Conservation (phyloP, 768 basidiomycete species). For the Suillus fuscotomentosus region DNA sequence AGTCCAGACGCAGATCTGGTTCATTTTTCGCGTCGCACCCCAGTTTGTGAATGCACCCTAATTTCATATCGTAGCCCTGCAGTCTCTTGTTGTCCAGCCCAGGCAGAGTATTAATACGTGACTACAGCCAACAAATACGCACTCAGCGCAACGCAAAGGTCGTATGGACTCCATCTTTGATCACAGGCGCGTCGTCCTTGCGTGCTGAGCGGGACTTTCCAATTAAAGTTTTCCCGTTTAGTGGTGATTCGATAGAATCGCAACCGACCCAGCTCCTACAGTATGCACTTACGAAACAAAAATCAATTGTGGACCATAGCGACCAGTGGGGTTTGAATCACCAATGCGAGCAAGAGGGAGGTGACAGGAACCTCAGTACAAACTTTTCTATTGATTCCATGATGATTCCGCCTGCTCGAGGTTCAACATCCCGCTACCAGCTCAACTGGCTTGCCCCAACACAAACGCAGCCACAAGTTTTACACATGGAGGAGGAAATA, state of each 20-base stretch:
- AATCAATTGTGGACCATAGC: slow-evolving; percentile 16
- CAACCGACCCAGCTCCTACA: slow-evolving; percentile 56
- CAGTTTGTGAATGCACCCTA: background rate
- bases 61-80: background rate
- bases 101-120: background rate
- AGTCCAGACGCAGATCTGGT: background rate
- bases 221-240: slow-evolving; percentile 21
- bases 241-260: slow-evolving; percentile 49
- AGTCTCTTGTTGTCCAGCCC: background rate
- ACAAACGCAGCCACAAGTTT: slow-evolving; percentile 37
- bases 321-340: slow-evolving; percentile 11
- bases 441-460: slow-evolving; percentile 56
- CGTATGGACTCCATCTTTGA: slow-evolving; percentile 35
- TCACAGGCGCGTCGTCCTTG: slow-evolving; percentile 35
- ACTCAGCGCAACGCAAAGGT: background rate
- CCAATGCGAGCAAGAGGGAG: slow-evolving; percentile 18
- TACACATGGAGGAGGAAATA: slow-evolving; percentile 20
- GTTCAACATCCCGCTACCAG: slow-evolving; percentile 48
- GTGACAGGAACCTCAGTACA: slow-evolving; percentile 26
- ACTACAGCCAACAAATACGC: background rate
- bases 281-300: slow-evolving; percentile 37
- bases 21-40: background rate
- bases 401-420: slow-evolving; percentile 30
- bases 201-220: slow-evolving; percentile 13
- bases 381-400: slow-evolving; percentile 44